These are phyloP conservation scores for Falciphora oryzae DNA, from an alignment of 2,329 filamentous ascomycete species.

Conservation along the genomic window DNA sequence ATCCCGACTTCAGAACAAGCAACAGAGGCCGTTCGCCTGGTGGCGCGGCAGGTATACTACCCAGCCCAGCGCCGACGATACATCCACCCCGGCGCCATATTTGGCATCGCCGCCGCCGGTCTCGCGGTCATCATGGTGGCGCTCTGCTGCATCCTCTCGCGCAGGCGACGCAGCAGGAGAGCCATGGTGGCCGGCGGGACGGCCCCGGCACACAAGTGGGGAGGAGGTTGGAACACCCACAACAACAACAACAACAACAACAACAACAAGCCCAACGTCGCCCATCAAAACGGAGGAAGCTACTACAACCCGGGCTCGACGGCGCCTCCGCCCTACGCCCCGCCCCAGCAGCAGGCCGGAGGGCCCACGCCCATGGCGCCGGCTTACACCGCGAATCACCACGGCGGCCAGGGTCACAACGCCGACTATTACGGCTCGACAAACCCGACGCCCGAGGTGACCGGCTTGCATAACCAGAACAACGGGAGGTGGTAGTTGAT, in stretches of 20 bases:
- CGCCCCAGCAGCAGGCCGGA: not conserved
- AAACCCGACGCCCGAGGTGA: conserved; percentile 1
- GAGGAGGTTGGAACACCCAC: conserved; percentile 4
- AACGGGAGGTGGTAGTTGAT: not conserved
- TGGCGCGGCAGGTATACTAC: not conserved
- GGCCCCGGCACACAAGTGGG: conserved; percentile 6
- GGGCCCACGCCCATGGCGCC: not conserved
- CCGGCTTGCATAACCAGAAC: not conserved
- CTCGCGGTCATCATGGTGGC: not conserved
- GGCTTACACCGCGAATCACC: conserved; percentile 5
- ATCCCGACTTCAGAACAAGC: not conserved
- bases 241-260: conserved; percentile 5
- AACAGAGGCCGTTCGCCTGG: not conserved
- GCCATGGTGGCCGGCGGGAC: conserved; percentile 4
- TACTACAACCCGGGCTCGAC: not conserved
- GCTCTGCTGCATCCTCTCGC: not conserved
- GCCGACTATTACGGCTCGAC: conserved; percentile 5
- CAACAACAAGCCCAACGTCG: conserved; percentile 1
- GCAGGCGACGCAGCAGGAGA: not conserved
- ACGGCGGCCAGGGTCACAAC: conserved; percentile 1
- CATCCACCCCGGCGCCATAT: not conserved
- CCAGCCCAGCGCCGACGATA: not conserved
- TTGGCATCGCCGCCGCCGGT: not conserved
- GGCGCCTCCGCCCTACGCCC: conserved; percentile 6
- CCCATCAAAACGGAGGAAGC: conserved; percentile 2